Evolutionary conservation across 2,329 filamentous ascomycete genomes (phyloP).

Genomic region (Hymenoscyphus fraxineus): DNA sequence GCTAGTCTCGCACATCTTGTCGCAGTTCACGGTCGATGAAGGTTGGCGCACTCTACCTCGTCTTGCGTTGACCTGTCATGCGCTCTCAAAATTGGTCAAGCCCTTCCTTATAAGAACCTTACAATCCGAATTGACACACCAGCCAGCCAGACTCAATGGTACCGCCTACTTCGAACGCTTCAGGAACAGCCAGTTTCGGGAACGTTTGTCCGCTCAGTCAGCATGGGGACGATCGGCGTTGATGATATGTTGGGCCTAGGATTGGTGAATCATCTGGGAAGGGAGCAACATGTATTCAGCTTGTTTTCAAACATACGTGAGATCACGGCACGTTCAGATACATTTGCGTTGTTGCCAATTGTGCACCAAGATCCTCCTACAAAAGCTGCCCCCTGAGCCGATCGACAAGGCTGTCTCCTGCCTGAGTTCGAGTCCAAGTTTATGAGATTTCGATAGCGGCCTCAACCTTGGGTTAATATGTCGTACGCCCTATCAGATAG

Average conservation of each 20-base stretch:
- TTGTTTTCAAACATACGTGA: neutral
- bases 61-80: neutral
- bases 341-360: no score
- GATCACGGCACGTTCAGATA: neutral
- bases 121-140: neutral
- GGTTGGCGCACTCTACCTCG: neutral
- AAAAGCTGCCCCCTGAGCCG: neutral
- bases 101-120: neutral
- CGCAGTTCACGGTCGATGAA: neutral
- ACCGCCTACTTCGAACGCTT: neutral
- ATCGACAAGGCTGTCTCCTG: neutral
- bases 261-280: neutral
- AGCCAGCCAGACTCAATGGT: neutral
- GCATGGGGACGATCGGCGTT: neutral
- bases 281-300: neutral
- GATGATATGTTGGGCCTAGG: neutral
- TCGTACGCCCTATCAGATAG: neutral
- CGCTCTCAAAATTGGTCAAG: neutral
- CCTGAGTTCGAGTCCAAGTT: neutral
- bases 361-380: neutral
- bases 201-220: neutral
- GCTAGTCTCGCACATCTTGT: neutral
- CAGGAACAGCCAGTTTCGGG: neutral
- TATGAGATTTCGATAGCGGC: neutral
- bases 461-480: neutral